Percentiles rank a stretch among this genome's conserved stretches.
Conservation (phyloP, 2,329 filamentous ascomycete genomes). For the Ophiocordyceps camponoti-saundersi region DNA sequence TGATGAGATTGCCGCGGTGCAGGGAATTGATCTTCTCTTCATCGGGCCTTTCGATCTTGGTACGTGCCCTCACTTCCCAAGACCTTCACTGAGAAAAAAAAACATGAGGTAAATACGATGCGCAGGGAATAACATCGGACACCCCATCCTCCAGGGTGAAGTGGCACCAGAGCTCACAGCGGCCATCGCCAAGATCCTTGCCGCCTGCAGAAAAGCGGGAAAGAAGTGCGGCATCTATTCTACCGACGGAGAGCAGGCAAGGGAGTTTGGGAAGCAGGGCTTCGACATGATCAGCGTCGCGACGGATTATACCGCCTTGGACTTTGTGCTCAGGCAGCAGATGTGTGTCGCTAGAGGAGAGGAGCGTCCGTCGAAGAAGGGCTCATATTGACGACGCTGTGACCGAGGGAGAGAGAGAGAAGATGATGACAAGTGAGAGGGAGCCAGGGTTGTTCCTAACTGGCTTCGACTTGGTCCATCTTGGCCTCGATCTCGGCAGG, state of each 20-base stretch:
- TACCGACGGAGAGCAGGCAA: constrained; percentile 36
- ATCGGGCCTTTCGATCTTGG: constrained; percentile 51
- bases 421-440: background rate
- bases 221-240: constrained; percentile 51
- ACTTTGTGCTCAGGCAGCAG: constrained; percentile 23
- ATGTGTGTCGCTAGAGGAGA: constrained; percentile 28
- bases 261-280: constrained; percentile 33
- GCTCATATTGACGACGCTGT: constrained; percentile 21
- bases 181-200: constrained; percentile 40
- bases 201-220: constrained; percentile 40
- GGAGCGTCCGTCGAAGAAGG: constrained; percentile 16
- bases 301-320: constrained; percentile 36
- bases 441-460: constrained; percentile 1
- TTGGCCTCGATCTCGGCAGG: constrained; percentile 46
- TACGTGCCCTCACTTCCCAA: constrained; percentile 1
- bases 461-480: constrained; percentile 43
- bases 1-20: constrained; percentile 42
- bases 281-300: constrained; percentile 46
- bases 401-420: background rate
- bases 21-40: constrained; percentile 46
- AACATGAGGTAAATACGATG: background rate
- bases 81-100: too few species aligned
- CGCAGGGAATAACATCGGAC: constrained; percentile 39
- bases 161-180: constrained; percentile 40
- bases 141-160: constrained; percentile 42